phyloP scores from a whole-genome alignment of 148 eudicot genomes.

The Rhododendron molle region DNA sequence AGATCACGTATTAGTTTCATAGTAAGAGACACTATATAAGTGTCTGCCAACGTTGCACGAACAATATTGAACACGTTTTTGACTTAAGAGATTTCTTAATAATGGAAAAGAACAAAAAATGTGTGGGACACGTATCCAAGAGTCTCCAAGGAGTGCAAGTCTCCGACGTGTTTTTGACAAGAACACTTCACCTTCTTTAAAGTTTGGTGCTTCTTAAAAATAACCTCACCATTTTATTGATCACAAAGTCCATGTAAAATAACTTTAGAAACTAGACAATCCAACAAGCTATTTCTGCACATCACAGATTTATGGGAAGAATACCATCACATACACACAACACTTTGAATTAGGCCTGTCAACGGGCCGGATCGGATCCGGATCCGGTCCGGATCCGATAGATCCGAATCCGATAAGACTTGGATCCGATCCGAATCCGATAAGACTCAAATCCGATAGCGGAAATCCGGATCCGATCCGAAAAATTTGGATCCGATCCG shows the following conservation, averaged over 20 bases:
- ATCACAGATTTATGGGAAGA: not conserved
- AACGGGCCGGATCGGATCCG: no score
- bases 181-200: not conserved
- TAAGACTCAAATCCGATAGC: no score
- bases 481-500: no score
- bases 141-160: not conserved
- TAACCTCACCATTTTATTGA: not conserved
- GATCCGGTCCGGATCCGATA: no score
- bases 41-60: not conserved
- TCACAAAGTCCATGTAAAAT: not conserved
- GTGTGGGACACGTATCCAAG: not conserved
- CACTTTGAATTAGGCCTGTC: not conserved
- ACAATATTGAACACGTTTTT: not conserved
- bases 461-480: no score
- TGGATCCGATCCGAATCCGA: no score
- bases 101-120: not conserved
- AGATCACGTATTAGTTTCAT: not conserved
- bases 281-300: not conserved
- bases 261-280: not conserved
- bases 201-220: not conserved
- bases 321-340: not conserved
- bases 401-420: no score
- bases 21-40: not conserved
- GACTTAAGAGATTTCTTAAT: no score
- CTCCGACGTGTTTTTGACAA: not conserved